Evolutionary conservation across 2,329 filamentous ascomycete species (phyloP), one percentile per base, ranked within the genome.

Genomic region (Emergomyces orientalis): DNA sequence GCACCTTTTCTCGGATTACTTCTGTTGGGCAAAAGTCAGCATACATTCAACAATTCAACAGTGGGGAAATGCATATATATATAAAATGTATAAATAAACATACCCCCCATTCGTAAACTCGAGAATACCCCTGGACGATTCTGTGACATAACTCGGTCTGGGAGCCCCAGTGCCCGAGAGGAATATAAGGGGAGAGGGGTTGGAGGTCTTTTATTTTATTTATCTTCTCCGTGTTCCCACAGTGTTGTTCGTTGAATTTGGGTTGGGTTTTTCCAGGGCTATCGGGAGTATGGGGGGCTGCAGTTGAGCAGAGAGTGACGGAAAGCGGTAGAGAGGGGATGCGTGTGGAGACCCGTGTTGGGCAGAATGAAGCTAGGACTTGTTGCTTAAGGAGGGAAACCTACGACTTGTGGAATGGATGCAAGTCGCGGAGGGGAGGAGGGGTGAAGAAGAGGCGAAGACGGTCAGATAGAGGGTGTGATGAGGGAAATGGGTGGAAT

Each of bases 1-100:
- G 94, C 69, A 99, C 94, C 81, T 96, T 97, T 80, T 99, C 94
- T 76, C 91, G 91, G 76, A 99, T 91, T 68, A 97, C 89, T 84
- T 99, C 94, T 97, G 73, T 58, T 65, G 63, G 51, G 22, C 7
- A 62, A 67, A 72, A 61, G 61, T 62, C 14, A 63, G 25, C 54
- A 37, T 49, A 54, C 45, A 65, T 45, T 60, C 22, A 58, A 14
- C 39, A 14, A 4, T 14, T 14, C n/a, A n/a, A n/a, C n/a, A n/a
- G n/a, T n/a, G n/a, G n/a, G n/a, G n/a, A n/a, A n/a, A n/a, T n/a
- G n/a, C 11, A 41, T 47, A 25, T 47, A 47, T 25, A 45, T 34
- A n/a, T 60, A 60, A 45, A 34, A n/a, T 60, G 59, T 71, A 70
- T 59, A 59, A 43, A 60, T 27, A 67, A 69, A 76, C 90, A 88